Base-by-base conservation (phyloP, 352 stramenopile species). In the Peronospora destructor region DNA sequence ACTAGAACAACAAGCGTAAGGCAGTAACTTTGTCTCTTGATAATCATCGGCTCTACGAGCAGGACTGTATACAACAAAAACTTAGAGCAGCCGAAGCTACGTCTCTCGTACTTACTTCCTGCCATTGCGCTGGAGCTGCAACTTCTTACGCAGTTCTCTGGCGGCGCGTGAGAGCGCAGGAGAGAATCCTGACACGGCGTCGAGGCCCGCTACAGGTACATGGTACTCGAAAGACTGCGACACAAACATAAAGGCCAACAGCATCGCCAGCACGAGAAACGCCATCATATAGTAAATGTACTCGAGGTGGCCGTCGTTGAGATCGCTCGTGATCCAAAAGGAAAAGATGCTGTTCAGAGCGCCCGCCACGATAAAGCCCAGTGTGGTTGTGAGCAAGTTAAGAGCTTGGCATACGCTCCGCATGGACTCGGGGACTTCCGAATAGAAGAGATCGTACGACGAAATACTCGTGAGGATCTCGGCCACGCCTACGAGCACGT, bases 391-490 rank as follows among this genome's bases (percentile, higher is more conserved):
- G 14, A 96, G 63, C 35, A 97, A 39, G 51, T 96, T 96, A 7
- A 95, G 72, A 8, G 87, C 84, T 40, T 95, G 85, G 47, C 84
- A 93, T 5, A 96, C 84, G 48, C 86, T 95, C 39, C 87, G 77
- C 87, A 96, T 96, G 21, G 75, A 87, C 61, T 86, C 75, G 8
- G 88, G 88, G 3, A 94, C 87, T 60, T 97, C 85, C 13, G 84
- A 91, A 61, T 96, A 96, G 58, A 96, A 97, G n/a, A 97, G 59
- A 56, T 92, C 84, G 66, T 92, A 93, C 7, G 84, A 70, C 4
- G 85, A 90, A 42, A 95, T 96, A 53, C 79, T 93, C 17, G 83
- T 89, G 46, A 96, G 59, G 54, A 96, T 96, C 54, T 95, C 86
- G 12, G 77, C 84, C 46, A 94, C 71, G 8, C 84, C 86, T 11